A percentile compares a stretch with the other conserved stretches of the same genome.
These are phyloP conservation scores for Massarina eburnea DNA, from an alignment of 2,329 filamentous ascomycete species.

Conservation along the genomic window DNA sequence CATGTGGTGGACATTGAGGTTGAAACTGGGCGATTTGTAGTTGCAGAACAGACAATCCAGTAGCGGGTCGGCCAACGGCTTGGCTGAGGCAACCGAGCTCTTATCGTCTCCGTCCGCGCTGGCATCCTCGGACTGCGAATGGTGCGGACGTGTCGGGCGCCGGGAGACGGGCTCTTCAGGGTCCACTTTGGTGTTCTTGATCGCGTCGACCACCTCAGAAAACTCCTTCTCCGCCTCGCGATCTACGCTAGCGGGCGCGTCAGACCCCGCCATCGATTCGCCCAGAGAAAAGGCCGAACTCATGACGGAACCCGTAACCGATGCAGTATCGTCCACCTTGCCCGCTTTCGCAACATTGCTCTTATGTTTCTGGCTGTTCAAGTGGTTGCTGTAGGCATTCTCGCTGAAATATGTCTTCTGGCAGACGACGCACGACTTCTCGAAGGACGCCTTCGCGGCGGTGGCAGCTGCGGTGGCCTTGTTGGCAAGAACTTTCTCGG, in stretches of 20 bases:
- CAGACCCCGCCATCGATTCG: constrained; percentile 65
- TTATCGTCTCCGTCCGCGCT: constrained; percentile 48
- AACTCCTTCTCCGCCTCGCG: constrained; percentile 74
- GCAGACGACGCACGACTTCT: constrained; percentile 79
- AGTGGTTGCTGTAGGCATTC: constrained; percentile 91
- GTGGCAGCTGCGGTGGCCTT: constrained; percentile 82
- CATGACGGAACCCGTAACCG: constrained; percentile 66
- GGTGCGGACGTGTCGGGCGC: constrained; percentile 46
- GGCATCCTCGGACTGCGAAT: constrained; percentile 42
- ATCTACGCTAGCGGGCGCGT: constrained; percentile 55
- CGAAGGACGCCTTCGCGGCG: constrained; percentile 84
- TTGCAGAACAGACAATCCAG: constrained; percentile 87
- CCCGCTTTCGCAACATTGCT: constrained; percentile 58
- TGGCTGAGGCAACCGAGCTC: constrained; percentile 28
- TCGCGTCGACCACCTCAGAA: constrained; percentile 72
- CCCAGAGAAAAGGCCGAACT: constrained; percentile 91
- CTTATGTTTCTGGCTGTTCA: constrained; percentile 88
- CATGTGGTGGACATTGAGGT: constrained; percentile 87
- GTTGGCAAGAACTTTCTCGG: constrained; percentile 91
- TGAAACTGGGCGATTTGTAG: constrained; percentile 72
- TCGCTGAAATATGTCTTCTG: constrained; percentile 95
- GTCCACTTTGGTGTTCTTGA: constrained; percentile 66
- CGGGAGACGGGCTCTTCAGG: constrained; percentile 47
- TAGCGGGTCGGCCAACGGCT: constrained; percentile 42
- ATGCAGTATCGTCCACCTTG: constrained; percentile 65